A percentile compares a stretch with the other conserved stretches of the same genome.
Evolutionary conservation across 305 asterid genomes (phyloP).

Genomic region (Fraxinus floribunda): DNA sequence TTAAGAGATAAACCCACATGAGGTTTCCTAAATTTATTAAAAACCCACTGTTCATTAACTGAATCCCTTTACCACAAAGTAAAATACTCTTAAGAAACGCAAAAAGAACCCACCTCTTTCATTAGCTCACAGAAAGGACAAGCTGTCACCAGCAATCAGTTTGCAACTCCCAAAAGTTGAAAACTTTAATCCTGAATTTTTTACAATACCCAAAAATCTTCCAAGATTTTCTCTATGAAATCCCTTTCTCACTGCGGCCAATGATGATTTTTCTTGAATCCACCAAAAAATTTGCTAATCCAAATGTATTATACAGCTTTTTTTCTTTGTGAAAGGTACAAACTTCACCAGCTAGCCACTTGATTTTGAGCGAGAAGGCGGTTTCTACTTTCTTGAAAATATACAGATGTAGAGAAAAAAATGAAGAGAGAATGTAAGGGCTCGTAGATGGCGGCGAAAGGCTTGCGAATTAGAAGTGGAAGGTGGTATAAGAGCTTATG

Average conservation of each 20-base stretch:
- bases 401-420: neutral
- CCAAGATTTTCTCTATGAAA: conserved; percentile 27
- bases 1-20: conserved; percentile 55
- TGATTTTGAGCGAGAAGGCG: conserved; percentile 19
- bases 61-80: neutral
- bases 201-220: conserved; percentile 29
- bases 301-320: conserved; percentile 47
- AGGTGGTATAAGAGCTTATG: conserved; percentile 8
- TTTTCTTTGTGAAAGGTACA: conserved; percentile 24
- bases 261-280: conserved; percentile 40
- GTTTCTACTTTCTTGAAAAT: neutral
- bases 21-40: conserved; percentile 41
- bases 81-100: conserved; percentile 22
- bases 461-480: conserved; percentile 26
- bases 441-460: conserved; percentile 46
- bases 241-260: conserved; percentile 11
- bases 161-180: conserved; percentile 26
- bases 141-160: conserved; percentile 19
- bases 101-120: conserved; percentile 41
- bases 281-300: conserved; percentile 41
- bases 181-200: conserved; percentile 18
- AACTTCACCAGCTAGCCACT: conserved; percentile 38
- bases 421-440: conserved; percentile 6
- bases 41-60: conserved; percentile 14
- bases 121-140: conserved; percentile 23